Evolutionary conservation across 2,329 filamentous ascomycete species (phyloP).

Genomic region (Didymella segeticola): DNA sequence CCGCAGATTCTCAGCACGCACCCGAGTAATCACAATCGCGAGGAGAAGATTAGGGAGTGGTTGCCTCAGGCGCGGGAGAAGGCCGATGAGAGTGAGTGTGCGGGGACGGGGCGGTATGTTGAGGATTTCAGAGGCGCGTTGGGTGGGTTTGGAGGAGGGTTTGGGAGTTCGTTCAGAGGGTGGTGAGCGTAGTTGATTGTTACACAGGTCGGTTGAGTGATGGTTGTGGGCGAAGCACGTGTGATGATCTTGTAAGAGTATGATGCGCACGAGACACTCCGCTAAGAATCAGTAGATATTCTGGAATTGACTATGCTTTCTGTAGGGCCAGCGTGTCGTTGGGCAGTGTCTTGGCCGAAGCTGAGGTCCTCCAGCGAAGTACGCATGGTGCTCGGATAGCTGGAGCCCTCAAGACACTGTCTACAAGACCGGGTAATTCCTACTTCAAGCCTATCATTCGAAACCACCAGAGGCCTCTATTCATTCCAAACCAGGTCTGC

Average conservation of each 20-base stretch:
- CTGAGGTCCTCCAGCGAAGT: too few relatives aligned
- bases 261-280: not conserved
- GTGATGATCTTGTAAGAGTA: not conserved
- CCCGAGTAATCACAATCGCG: conserved; percentile 71
- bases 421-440: too few relatives aligned
- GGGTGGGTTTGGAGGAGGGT: not conserved
- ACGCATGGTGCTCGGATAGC: too few relatives aligned
- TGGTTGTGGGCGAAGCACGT: not conserved
- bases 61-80: conserved; percentile 51
- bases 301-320: not conserved
- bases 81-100: conserved; percentile 43
- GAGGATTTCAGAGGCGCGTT: not conserved
- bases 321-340: too few relatives aligned
- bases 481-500: too few relatives aligned
- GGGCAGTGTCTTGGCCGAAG: too few relatives aligned
- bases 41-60: conserved; percentile 70
- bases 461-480: too few relatives aligned
- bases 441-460: too few relatives aligned
- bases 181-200: too few relatives aligned
- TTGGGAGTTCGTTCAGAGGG: not conserved
- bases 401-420: too few relatives aligned
- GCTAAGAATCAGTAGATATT: not conserved
- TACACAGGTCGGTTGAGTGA: too few relatives aligned
- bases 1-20: conserved; percentile 80
- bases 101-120: conserved; percentile 24